Evolutionary conservation across 768 basidiomycete species (phyloP), one percentile per base, ranked within the genome.

Genomic region (Dioszegia hungarica): DNA sequence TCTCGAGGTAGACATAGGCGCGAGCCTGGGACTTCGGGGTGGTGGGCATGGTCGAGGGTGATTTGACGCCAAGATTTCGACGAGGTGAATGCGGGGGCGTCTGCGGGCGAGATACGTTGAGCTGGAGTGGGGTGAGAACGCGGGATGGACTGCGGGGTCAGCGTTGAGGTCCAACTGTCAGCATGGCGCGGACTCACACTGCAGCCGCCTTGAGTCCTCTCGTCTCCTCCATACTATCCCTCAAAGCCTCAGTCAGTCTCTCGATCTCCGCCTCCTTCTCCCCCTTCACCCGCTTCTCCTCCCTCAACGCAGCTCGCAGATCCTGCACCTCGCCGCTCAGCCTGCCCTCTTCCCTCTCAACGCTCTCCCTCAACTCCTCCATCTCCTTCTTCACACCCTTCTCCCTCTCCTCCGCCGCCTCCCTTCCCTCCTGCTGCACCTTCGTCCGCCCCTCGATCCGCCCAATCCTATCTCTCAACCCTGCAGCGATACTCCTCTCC

Each of bases 391-490:
- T 8, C 17, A 24, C 31, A 20, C 53, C 43, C 33, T 39, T 14
- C 20, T n/a, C 46, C 24, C 27, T 28, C 36, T 41, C 38, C 40
- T 34, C 20, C 27, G 27, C 36, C 15, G 28, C 36, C 28, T 54
- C 38, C 46, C 31, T 9, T 4, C 54, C 50, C 11, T 46, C 28
- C 38, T 59, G 41, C 31, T 62, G 49, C 10, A 37, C 58, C 39
- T 40, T 55, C 36, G 33, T 36, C 45, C 58, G 63, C 29, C 39
- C 57, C 31, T 73, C 72, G 48, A 73, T 27, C n/a, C 27, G 46
- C 6, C 57, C 60, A n/a, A 71, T 70, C 34, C 69, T 41, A 37
- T 70, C 67, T 34, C 64, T 59, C 57, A 70, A 57, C 8, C 63
- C 62, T 1, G 47, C 43, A 5, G 65, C 56, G 12, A 70, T 57